phyloP scores from a whole-genome alignment of 345 rosid species.

The Cardiospermum halicacabum region DNA sequence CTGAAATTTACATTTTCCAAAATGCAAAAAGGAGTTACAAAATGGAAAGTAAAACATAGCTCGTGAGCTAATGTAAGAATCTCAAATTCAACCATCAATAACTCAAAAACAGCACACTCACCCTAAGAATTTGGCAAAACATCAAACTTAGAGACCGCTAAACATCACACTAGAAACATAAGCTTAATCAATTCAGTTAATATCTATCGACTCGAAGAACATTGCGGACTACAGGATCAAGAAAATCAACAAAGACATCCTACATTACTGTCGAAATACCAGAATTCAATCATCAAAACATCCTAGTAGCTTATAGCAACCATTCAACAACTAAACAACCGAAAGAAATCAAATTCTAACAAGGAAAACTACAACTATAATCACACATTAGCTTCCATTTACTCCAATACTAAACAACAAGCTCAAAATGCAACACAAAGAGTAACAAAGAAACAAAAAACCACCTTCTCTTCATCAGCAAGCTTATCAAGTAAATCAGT shows the following conservation, averaged over 20 bases:
- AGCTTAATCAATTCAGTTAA: background rate
- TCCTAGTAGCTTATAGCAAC: background rate
- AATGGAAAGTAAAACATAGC: background rate
- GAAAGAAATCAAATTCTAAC: background rate
- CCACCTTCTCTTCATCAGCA: conserved; percentile 68
- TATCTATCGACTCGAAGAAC: background rate
- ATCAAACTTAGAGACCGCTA: background rate
- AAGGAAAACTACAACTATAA: conserved; percentile 8
- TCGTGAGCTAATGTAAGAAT: background rate
- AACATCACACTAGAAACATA: background rate
- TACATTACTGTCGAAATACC: background rate
- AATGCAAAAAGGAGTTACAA: conserved; percentile 3
- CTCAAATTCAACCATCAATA: background rate
- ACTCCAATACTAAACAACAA: background rate
- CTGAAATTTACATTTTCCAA: conserved; percentile 33
- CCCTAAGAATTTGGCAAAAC: background rate
- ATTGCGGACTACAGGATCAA: background rate
- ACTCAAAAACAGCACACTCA: background rate
- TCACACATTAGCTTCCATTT: background rate
- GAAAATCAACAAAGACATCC: background rate
- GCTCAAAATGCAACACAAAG: conserved; percentile 9
- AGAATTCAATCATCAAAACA: background rate
- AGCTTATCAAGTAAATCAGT: conserved; percentile 72
- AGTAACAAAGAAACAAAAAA: conserved; percentile 13
- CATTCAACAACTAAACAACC: background rate